These are phyloP conservation scores for Tardiomyces digboiensis DNA, from an alignment of 1,139 yeast species.

Conservation along the genomic window DNA sequence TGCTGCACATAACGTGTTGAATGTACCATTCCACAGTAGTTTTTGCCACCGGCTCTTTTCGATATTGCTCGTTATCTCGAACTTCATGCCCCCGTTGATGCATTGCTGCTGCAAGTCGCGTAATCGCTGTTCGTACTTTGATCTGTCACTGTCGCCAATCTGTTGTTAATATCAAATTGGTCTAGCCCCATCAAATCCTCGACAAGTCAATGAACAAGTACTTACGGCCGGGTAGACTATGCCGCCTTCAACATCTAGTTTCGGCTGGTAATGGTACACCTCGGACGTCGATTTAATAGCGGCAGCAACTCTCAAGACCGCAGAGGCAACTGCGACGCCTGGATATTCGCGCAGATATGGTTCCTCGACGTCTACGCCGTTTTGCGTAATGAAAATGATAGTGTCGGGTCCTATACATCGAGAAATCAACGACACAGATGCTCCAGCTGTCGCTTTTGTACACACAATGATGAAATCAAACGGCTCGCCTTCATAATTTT, in stretches of 20 bases:
- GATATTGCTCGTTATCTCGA: constrained; percentile 7
- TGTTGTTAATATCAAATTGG: not conserved
- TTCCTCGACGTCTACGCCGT: constrained; percentile 16
- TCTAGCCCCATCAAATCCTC: not conserved
- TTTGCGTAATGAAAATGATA: constrained; percentile 14
- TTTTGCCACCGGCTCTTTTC: constrained; percentile 14
- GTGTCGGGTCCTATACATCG: constrained; percentile 10
- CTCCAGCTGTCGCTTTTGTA: constrained; percentile 10
- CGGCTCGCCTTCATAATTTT: constrained; percentile 8
- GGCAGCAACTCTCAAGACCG: constrained; percentile 13
- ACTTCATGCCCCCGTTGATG: constrained; percentile 6
- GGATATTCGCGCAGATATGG: constrained; percentile 14
- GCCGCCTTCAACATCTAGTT: constrained; percentile 9
- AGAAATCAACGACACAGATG: constrained; percentile 9
- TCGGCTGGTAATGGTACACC: constrained; percentile 6
- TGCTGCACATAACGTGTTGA: constrained; percentile 14
- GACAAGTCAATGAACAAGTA: too few relatives aligned
- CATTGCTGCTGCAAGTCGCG: too few relatives aligned
- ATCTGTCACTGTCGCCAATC: too few relatives aligned
- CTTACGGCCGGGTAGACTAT: constrained; percentile 1
- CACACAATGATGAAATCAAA: constrained; percentile 15
- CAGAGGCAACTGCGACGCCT: constrained; percentile 12
- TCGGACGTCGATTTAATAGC: constrained; percentile 7
- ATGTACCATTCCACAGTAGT: constrained; percentile 17
- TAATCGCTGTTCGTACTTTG: too few relatives aligned